phyloP scores from a whole-genome alignment of 495 filamentous ascomycete genomes.

The Chaetomium cochliodes region DNA sequence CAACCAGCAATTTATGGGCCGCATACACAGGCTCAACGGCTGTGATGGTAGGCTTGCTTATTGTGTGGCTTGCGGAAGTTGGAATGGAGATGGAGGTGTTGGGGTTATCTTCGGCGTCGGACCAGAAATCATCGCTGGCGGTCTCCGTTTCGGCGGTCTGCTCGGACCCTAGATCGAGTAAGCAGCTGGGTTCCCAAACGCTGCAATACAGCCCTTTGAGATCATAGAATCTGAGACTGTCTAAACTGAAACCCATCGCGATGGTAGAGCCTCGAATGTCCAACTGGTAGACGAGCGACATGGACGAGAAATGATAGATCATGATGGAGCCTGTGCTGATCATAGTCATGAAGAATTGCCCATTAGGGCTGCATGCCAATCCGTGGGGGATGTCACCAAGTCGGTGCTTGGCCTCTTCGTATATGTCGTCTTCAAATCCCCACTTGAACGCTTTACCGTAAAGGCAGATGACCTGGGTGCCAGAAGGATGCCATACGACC shows the following conservation, averaged over 20 bases:
- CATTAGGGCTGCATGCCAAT: constrained; percentile 13
- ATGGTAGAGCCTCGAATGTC: neutral
- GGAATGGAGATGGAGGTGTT: neutral
- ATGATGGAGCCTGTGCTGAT: neutral
- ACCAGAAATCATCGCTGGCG: neutral
- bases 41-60: neutral
- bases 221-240: constrained; percentile 10
- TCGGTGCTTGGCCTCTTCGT: neutral
- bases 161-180: neutral
- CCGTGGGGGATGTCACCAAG: neutral
- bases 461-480: neutral
- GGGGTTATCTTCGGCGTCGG: neutral
- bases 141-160: neutral
- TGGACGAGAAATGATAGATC: constrained; percentile 15
- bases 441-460: constrained; percentile 9
- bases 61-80: neutral
- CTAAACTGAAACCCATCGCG: neutral
- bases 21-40: neutral
- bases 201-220: constrained; percentile 10
- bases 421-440: neutral
- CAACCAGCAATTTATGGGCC: neutral
- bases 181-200: constrained; percentile 15
- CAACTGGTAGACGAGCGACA: constrained; percentile 17
- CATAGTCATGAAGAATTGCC: constrained; percentile 5
- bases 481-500: constrained; percentile 13